phyloP scores from a whole-genome alignment of 345 rosid species.

The Corchorus olitorius region DNA sequence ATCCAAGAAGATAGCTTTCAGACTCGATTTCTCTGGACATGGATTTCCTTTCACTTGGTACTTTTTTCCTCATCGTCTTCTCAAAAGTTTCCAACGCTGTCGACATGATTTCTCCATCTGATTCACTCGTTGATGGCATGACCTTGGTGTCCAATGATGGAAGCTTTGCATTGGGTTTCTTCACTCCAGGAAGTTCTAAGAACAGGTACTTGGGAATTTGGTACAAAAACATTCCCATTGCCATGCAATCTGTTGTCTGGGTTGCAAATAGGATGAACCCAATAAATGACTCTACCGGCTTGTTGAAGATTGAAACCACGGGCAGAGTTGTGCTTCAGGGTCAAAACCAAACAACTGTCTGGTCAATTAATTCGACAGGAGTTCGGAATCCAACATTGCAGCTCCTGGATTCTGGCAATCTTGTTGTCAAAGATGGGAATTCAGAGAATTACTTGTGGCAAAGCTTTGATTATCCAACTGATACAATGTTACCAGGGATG shows the following conservation, averaged over 20 bases:
- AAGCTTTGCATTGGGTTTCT: neutral
- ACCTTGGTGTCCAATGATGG: constrained; percentile 16
- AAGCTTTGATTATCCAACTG: constrained; percentile 48
- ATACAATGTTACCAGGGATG: constrained; percentile 46
- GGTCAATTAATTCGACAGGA: constrained; percentile 33
- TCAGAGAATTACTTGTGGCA: constrained; percentile 36
- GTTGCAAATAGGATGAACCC: constrained; percentile 46
- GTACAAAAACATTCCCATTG: neutral
- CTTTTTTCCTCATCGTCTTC: constrained; percentile 13
- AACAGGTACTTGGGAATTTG: constrained; percentile 5
- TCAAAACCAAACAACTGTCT: neutral
- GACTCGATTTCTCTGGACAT: neutral
- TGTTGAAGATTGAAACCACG: constrained; percentile 26
- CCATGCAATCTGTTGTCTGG: constrained; percentile 33
- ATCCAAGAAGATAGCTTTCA: neutral
- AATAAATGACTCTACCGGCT: constrained; percentile 28
- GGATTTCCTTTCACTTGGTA: constrained; percentile 4
- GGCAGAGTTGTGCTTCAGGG: constrained; percentile 7
- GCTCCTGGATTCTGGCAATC: constrained; percentile 45
- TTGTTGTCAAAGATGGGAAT: constrained; percentile 31
- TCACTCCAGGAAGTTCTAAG: neutral
- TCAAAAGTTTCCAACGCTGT: constrained; percentile 3
- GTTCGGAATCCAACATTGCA: constrained; percentile 32
- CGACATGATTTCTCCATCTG: neutral
- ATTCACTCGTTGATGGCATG: constrained; percentile 23